These are phyloP conservation scores for Puccinia hordei DNA, from an alignment of 1,284 basidiomycete genomes.

Conservation along the genomic window DNA sequence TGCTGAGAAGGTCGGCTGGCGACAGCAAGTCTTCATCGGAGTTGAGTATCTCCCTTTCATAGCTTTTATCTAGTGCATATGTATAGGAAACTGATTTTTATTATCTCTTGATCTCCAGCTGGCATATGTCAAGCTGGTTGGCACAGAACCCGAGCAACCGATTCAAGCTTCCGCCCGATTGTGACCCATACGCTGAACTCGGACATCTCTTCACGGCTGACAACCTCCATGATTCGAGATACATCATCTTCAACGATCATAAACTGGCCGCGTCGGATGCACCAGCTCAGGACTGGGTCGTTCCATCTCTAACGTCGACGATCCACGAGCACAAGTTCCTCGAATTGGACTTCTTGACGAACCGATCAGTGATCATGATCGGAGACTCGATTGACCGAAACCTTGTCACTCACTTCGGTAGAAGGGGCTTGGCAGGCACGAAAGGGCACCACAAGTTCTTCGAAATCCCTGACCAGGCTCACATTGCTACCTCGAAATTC, in stretches of 20 bases:
- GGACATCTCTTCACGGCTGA: constrained; percentile 29
- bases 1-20: background rate
- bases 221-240: constrained; percentile 27
- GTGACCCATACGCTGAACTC: constrained; percentile 31
- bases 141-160: constrained; percentile 13
- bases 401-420: constrained; percentile 35
- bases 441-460: constrained; percentile 28
- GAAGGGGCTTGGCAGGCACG: background rate
- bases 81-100: background rate
- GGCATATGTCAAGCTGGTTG: constrained; percentile 20
- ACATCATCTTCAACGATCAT: constrained; percentile 34
- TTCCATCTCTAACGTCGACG: constrained; percentile 13
- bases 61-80: background rate
- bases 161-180: constrained; percentile 18
- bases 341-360: constrained; percentile 30
- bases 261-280: background rate
- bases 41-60: background rate
- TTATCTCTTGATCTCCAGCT: background rate
- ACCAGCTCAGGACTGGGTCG: constrained; percentile 29
- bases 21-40: constrained; percentile 6
- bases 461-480: background rate
- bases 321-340: constrained; percentile 30
- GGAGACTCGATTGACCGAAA: constrained; percentile 48
- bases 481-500: constrained; percentile 16
- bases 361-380: constrained; percentile 37